Evolutionary conservation across 192 early-diverging fungal genomes (phyloP), one percentile per base, ranked within the genome.

Genomic region (Anaeromyces robustus): DNA sequence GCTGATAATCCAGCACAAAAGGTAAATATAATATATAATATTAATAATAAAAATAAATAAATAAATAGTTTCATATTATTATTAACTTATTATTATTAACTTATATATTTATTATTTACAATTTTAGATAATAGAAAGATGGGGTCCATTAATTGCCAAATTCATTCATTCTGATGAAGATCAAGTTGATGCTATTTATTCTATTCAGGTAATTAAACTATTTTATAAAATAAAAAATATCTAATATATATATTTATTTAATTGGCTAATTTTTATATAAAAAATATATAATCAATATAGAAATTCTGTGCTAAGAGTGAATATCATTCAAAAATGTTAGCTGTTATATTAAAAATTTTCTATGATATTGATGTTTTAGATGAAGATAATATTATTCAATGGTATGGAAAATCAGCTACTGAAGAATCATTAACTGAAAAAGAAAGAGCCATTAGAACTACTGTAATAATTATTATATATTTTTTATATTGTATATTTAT

Each of bases 361-460:
- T 97, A 96, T 84, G 90, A 97, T 78, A 81, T 88, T 29, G 95
- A 96, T 84, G 85, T 98, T 52, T 78, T 95, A 29, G 94, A 94
- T 81, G 95, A 96, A 80, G 92, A 95, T 34, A 87, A 89, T 6
- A 88, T 98, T 77, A 77, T 95, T 29, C 83, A 82, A 29, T 98
- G 96, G 96, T 91, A 91, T 82, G 85, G 88, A 77, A 86, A 89
- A 52, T 83, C 83, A 29, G 83, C 85, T 18, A 22, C 43, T 22
- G 43, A 52, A 22, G 43, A 52, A 14, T 52, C 43, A 52, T 52
- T 52, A 22, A 52, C 43, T 22, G 87, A 86, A 79, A 86, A 85
- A 77, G 81, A 84, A 14, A 82, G 82, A 19, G 84, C 82, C 18
- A 79, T 83, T 0, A 88, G 87, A 80, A 87, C 80, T 39, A 83